A percentile compares a stretch with the other conserved stretches of the same genome.
These are phyloP conservation scores for Sanghuangporus weigelae DNA, from an alignment of 1,284 basidiomycete genomes.

Conservation along the genomic window DNA sequence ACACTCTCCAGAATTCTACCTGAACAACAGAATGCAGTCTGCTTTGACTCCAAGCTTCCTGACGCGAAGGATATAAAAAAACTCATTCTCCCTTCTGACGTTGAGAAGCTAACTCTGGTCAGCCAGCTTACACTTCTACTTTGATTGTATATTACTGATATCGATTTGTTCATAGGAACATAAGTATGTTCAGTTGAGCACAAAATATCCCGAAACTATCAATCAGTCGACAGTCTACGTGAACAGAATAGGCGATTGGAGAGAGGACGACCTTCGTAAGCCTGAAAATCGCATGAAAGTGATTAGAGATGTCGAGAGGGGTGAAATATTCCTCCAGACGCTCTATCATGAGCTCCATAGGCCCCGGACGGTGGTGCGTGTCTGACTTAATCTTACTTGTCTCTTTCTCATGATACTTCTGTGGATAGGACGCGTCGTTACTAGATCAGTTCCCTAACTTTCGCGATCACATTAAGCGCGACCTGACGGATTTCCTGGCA, in stretches of 20 bases:
- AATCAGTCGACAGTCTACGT: background rate
- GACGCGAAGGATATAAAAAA: background rate
- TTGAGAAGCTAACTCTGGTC: background rate
- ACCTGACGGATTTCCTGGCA: background rate
- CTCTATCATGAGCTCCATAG: background rate
- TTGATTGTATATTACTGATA: background rate
- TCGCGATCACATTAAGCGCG: background rate
- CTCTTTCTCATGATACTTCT: background rate
- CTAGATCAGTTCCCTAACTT: background rate
- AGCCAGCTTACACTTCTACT: background rate
- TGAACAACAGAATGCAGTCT: background rate
- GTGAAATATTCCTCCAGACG: background rate
- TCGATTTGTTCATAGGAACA: background rate
- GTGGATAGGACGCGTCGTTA: background rate
- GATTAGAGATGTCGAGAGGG: background rate
- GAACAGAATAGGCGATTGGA: background rate
- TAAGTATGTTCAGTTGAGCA: background rate
- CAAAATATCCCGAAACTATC: background rate
- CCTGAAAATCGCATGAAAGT: background rate
- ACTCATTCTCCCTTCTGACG: background rate
- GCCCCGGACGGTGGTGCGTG: background rate
- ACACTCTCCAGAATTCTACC: background rate
- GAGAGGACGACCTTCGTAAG: background rate
- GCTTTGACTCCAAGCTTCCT: background rate
- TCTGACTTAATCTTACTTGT: background rate